These are phyloP conservation scores for Erodium moschatum DNA, from an alignment of 441 rosid species.

Conservation along the genomic window DNA sequence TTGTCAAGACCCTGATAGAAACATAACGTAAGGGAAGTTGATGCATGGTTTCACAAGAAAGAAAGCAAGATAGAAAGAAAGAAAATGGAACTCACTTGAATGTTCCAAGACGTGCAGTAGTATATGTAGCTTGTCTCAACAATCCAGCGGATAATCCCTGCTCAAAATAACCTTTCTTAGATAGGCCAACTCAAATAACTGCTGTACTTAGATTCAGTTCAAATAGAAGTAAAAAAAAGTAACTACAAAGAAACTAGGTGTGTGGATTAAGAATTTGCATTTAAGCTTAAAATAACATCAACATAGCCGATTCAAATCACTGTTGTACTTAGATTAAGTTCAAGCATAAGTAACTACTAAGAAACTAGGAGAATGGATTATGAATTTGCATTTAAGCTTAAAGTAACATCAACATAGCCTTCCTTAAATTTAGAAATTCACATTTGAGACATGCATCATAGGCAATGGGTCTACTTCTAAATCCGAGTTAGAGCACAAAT, in stretches of 20 bases:
- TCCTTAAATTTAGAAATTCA: too few species aligned
- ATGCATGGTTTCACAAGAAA: not conserved
- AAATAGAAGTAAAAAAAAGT: not conserved
- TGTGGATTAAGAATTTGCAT: not conserved
- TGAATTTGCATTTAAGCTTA: too few species aligned
- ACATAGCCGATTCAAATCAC: too few species aligned
- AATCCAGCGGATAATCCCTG: slow-evolving; percentile 95
- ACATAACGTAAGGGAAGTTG: too few species aligned
- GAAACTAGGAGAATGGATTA: too few species aligned
- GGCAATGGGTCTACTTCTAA: not conserved
- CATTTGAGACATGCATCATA: not conserved
- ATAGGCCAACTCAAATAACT: not conserved
- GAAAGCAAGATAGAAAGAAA: not conserved
- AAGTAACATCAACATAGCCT: too few species aligned
- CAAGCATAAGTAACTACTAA: too few species aligned
- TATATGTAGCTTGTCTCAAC: slow-evolving; percentile 92
- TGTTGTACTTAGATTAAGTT: too few species aligned
- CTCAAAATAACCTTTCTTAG: slow-evolving; percentile 11
- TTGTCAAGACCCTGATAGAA: slow-evolving; percentile 55
- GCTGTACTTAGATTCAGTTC: too few species aligned
- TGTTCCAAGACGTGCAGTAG: slow-evolving; percentile 94
- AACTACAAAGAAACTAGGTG: not conserved
- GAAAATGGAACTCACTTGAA: slow-evolving; percentile 13
- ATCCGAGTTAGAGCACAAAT: not conserved
- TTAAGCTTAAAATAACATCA: not conserved